These are phyloP conservation scores for Cicer yamashitae DNA, from an alignment of 306 rosid species.

Conservation along the genomic window DNA sequence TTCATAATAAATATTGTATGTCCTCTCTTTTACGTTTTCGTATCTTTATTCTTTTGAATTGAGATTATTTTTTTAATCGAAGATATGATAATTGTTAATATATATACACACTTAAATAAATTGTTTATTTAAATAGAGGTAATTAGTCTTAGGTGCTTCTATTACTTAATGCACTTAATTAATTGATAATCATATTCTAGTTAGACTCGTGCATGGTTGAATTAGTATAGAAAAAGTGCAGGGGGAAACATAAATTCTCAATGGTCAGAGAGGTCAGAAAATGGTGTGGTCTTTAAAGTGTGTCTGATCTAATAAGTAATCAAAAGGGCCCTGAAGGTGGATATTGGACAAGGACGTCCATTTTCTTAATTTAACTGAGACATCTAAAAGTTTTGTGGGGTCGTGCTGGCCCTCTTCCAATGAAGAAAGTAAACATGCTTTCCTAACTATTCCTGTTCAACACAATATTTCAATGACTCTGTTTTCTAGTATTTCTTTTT, in stretches of 20 bases:
- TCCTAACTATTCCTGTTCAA: constrained; percentile 46
- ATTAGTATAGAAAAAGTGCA: constrained; percentile 36
- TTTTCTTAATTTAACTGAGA: constrained; percentile 57
- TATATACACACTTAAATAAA: no score
- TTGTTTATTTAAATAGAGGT: no score
- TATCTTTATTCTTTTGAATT: no score
- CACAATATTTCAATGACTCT: constrained; percentile 50
- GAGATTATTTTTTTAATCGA: rapidly evolving
- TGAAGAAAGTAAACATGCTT: constrained; percentile 60
- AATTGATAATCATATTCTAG: not conserved
- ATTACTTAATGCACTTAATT: not conserved
- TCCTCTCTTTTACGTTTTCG: no score
- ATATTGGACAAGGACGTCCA: constrained; percentile 57
- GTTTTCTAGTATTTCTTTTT: not conserved
- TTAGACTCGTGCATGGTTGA: constrained; percentile 39
- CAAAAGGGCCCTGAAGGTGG: constrained; percentile 48
- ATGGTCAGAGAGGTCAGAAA: constrained; percentile 45
- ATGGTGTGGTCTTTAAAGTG: constrained; percentile 47
- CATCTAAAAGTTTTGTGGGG: constrained; percentile 51
- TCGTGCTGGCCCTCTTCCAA: constrained; percentile 56
- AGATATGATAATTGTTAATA: no score
- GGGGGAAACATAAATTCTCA: constrained; percentile 44
- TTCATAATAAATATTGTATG: no score
- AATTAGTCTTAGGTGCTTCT: not conserved
- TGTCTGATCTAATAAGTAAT: constrained; percentile 37